phyloP scores from a whole-genome alignment of 164 flowering plant genomes.

The Vitis labrusca region DNA sequence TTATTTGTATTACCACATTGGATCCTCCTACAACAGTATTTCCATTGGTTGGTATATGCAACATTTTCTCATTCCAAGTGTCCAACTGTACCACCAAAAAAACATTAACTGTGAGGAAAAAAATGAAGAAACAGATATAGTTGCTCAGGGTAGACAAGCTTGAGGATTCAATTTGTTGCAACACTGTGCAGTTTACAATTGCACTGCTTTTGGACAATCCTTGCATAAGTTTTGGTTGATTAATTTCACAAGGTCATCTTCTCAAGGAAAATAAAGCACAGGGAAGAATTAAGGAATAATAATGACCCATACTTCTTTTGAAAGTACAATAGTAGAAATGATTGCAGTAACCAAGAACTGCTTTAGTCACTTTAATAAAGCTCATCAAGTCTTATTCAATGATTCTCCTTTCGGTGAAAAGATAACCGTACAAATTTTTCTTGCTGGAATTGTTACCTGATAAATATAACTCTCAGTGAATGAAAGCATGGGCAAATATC shows the following conservation, averaged over 20 bases:
- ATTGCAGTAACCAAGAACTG: too few species aligned
- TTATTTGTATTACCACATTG: conserved; percentile 14
- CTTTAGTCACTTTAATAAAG: neutral
- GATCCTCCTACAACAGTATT: conserved; percentile 17
- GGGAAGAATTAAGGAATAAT: too few species aligned
- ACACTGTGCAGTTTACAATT: neutral
- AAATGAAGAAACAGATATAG: neutral
- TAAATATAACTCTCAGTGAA: conserved; percentile 90
- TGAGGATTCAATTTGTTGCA: neutral
- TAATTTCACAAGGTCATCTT: neutral
- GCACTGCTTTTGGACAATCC: neutral
- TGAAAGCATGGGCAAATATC: conserved; percentile 76
- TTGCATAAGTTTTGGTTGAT: neutral
- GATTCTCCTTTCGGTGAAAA: neutral
- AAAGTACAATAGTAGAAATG: too few species aligned
- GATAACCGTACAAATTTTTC: neutral
- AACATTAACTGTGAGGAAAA: neutral
- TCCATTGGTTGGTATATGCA: conserved; percentile 26
- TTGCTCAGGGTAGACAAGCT: neutral
- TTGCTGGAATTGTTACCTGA: conserved; percentile 52
- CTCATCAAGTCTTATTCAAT: neutral
- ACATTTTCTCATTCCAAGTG: conserved; percentile 62
- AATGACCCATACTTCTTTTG: too few species aligned
- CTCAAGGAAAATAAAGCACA: neutral
- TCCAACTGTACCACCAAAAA: conserved; percentile 66